Percentiles rank a stretch among this genome's conserved stretches.
phyloP scores from a whole-genome alignment of 495 filamentous ascomycete species.

The Aspergillus bertholletiae region DNA sequence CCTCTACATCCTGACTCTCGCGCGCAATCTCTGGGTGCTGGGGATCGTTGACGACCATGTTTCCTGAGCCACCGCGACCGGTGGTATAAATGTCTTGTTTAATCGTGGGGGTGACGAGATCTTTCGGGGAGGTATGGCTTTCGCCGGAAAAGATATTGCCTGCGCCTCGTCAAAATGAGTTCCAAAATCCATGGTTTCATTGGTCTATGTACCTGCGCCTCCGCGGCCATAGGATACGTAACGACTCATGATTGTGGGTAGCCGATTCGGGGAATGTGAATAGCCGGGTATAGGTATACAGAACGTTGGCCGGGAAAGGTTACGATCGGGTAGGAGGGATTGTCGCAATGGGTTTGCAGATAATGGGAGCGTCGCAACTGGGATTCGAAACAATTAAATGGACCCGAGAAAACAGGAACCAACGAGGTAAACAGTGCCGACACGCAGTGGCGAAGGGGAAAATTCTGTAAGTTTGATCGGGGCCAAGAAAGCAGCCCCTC shows the following conservation, averaged over 20 bases:
- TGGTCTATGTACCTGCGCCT: conserved; percentile 42
- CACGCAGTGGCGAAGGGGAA: neutral
- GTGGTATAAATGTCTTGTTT: conserved; percentile 82
- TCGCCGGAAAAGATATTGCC: conserved; percentile 71
- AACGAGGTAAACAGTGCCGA: neutral
- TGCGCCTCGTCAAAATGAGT: conserved; percentile 14
- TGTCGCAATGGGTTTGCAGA: neutral
- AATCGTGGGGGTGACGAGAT: conserved; percentile 77
- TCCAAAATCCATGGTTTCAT: neutral
- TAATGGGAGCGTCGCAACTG: neutral
- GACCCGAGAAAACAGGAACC: neutral
- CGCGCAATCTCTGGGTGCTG: conserved; percentile 64
- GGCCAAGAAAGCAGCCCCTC: neutral
- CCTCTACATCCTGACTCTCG: conserved; percentile 74
- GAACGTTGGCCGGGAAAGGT: neutral
- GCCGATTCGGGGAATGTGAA: neutral
- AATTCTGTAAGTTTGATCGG: neutral
- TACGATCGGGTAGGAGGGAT: neutral
- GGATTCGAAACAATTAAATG: neutral
- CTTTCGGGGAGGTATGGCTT: conserved; percentile 47
- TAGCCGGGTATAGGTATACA: neutral
- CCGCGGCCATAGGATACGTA: conserved; percentile 52
- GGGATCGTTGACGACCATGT: conserved; percentile 71
- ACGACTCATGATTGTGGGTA: conserved; percentile 13
- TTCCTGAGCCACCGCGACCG: conserved; percentile 68